Evolutionary conservation across 805 yeast species (phyloP).

Genomic region (Suhomyces canberraensis): DNA sequence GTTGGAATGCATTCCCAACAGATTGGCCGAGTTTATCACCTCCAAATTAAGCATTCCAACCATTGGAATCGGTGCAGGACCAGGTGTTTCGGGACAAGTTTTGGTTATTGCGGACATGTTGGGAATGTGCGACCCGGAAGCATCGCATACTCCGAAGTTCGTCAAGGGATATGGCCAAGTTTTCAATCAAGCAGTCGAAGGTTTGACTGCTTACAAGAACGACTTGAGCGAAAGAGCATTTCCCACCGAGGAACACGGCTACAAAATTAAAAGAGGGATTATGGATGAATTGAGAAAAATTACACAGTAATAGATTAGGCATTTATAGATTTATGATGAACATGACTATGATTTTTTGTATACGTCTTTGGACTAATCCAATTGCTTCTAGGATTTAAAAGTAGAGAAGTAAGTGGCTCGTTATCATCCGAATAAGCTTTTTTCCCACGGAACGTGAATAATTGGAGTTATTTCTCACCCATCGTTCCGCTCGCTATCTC

Average conservation of each 20-base stretch:
- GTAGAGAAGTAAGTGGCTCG: too few species aligned
- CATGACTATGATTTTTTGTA: too few species aligned
- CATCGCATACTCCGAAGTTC: conserved; percentile 58
- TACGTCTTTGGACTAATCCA: too few species aligned
- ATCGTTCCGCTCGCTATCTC: too few species aligned
- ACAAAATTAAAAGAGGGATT: conserved; percentile 64
- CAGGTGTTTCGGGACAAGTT: conserved; percentile 81
- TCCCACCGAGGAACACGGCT: conserved; percentile 67
- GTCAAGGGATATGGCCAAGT: conserved; percentile 66
- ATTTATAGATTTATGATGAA: too few species aligned
- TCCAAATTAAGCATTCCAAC: conserved; percentile 64
- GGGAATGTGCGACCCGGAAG: conserved; percentile 61
- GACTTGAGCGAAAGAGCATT: conserved; percentile 59
- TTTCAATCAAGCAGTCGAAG: conserved; percentile 45
- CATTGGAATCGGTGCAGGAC: conserved; percentile 96
- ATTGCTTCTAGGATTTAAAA: too few species aligned
- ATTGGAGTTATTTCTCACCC: too few species aligned
- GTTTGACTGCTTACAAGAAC: conserved; percentile 49
- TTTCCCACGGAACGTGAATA: too few species aligned
- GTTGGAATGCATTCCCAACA: conserved; percentile 82
- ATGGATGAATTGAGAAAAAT: conserved; percentile 25
- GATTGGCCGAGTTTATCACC: conserved; percentile 65
- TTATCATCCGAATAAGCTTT: too few species aligned
- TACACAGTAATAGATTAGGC: not conserved
- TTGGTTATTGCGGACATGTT: conserved; percentile 81